Evolutionary conservation across 257 asterid species (phyloP), one percentile per base, ranked within the genome.

Genomic region (Ballota nigra): DNA sequence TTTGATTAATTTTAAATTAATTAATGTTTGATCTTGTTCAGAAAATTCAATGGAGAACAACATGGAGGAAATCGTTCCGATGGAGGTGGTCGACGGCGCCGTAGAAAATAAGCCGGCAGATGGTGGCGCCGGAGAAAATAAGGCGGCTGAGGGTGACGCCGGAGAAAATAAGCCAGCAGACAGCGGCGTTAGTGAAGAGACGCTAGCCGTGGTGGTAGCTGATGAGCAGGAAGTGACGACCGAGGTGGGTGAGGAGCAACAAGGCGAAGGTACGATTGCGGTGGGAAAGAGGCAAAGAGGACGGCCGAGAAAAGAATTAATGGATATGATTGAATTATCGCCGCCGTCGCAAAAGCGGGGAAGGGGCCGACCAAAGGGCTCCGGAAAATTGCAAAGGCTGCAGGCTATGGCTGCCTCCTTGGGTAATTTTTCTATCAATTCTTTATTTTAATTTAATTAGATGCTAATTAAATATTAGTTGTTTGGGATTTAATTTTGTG

Each of bases 231-330:
- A 0, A 41, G 16, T 11, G 5, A 12, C 16, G 49, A 26, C n/a
- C n/a, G n/a, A n/a, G n/a, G n/a, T n/a, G n/a, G n/a, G n/a, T n/a
- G n/a, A n/a, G n/a, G n/a, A n/a, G n/a, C n/a, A n/a, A n/a, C n/a
- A n/a, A n/a, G n/a, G n/a, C n/a, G n/a, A n/a, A n/a, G n/a, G n/a
- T n/a, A n/a, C n/a, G n/a, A n/a, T n/a, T n/a, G n/a, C n/a, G n/a
- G n/a, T n/a, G n/a, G n/a, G n/a, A n/a, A n/a, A 63, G 69, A 83
- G 75, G 12, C 79, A 68, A 75, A 66, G 86, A 66, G 84, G 84
- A 31, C 73, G 84, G 67, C 86, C 86, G 43, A 77, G 60, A 11
- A 83, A 79, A 22, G 74, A 78, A 0, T 24, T 65, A 20, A 61
- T 59, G 77, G 4, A 6, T 58, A 16, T 40, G 60, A 47, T 73